Evolutionary conservation across 257 asterid species (phyloP).

Genomic region (Fraxinus quadrangulata): DNA sequence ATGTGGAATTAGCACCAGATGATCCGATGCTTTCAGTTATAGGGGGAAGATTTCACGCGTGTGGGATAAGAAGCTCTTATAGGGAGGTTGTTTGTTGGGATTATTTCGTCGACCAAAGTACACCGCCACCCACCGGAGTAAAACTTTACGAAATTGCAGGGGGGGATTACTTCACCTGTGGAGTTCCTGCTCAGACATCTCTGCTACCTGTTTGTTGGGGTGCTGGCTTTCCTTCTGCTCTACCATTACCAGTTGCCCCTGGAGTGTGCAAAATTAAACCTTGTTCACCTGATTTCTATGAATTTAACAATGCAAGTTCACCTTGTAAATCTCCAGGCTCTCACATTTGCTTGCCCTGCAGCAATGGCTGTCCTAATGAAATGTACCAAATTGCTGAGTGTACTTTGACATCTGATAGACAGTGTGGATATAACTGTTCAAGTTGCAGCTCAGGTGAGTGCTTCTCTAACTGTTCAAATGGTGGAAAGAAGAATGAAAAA

Average conservation of each 20-base stretch:
- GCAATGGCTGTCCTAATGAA: constrained; percentile 65
- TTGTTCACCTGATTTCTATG: constrained; percentile 58
- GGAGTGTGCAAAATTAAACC: constrained; percentile 58
- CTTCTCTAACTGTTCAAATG: constrained; percentile 51
- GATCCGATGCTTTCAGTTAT: constrained; percentile 71
- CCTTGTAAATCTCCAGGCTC: constrained; percentile 65
- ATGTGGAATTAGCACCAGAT: constrained; percentile 51
- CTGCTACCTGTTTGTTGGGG: constrained; percentile 90
- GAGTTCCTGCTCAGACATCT: constrained; percentile 64
- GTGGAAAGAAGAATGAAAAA: constrained; percentile 38
- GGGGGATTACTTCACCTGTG: constrained; percentile 89
- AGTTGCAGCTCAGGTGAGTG: constrained; percentile 67
- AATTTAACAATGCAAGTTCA: constrained; percentile 48
- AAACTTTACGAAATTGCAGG: constrained; percentile 78
- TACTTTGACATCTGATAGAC: constrained; percentile 51
- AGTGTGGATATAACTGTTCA: constrained; percentile 70
- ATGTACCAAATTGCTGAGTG: constrained; percentile 63
- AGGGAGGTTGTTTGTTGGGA: constrained; percentile 88
- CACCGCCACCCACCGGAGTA: constrained; percentile 70
- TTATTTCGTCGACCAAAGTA: constrained; percentile 55
- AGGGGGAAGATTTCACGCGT: constrained; percentile 81
- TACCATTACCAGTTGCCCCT: constrained; percentile 74
- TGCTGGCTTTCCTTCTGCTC: constrained; percentile 61
- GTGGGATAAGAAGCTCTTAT: constrained; percentile 73
- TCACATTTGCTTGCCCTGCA: constrained; percentile 76